Base-by-base conservation (phyloP, 768 basidiomycete genomes). In the Lactarius trivialis region DNA sequence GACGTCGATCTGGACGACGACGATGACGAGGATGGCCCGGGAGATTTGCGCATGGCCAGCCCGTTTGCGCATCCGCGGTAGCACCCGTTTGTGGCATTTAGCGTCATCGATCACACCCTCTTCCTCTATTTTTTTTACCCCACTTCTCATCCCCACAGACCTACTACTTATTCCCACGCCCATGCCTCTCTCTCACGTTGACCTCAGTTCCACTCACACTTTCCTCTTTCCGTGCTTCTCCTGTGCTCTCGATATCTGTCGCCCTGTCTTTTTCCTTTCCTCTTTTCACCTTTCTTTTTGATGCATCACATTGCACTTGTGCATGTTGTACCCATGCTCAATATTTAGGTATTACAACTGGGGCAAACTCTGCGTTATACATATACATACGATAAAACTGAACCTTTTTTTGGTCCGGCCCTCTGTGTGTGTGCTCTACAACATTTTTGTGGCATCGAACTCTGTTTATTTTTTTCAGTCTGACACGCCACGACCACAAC, bases 261-360 rank as follows among this genome's bases (percentile, higher is more conserved):
- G 3, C 48, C 54, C 12, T 19, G 36, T 51, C 37, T 48, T 17
- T 54, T 39, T 30, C 28, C 11, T 12, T 34, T 14, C 26, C n/a
- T 11, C 2, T 55, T 12, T 28, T 32, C 34, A 26, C 43, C 19
- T 26, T 55, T 24, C 45, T 36, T 49, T 64, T 55, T 63, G 62
- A 55, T 63, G 58, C 62, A 63, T 63, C 36, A 55, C 62, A 49
- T 30, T 54, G 61, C 61, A 53, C 12, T 11, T 32, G 53, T 60
- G 58, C 63, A 64, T 60, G 63, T 55, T 64, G 63, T 64, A 63
- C 24, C 50, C 55, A 64, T 26, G 39, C 54, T 63, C 58, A 55
- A 64, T 55, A 60, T 64, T 30, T 43, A 64, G 53, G 62, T 63
- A 55, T 53, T 48, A 58, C 48, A 48, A 6, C 34, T 26, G 56